Conservation (phyloP, 495 filamentous ascomycete species). For the Penicillium canariense region DNA sequence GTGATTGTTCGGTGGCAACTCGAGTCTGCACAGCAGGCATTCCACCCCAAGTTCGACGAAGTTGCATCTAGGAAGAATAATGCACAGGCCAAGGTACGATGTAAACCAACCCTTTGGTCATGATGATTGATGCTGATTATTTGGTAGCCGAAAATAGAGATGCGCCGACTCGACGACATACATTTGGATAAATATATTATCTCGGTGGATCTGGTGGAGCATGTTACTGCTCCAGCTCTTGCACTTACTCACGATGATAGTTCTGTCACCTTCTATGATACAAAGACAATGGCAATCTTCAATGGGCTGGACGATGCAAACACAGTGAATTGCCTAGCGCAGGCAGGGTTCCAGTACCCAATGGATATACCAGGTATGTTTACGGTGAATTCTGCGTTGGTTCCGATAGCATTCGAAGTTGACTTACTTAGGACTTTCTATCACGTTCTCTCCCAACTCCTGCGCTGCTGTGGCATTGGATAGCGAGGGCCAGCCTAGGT, state of each 20-base stretch:
- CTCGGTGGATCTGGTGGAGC: slow-evolving; percentile 61
- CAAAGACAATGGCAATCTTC: slow-evolving; percentile 63
- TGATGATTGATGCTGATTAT: slow-evolving; percentile 11
- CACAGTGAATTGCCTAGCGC: slow-evolving; percentile 63
- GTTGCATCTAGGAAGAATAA: slow-evolving; percentile 62
- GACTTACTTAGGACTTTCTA: slow-evolving; percentile 53
- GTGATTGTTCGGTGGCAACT: slow-evolving; percentile 78
- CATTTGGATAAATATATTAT: slow-evolving; percentile 65
- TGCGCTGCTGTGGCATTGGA: slow-evolving; percentile 64
- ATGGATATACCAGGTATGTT: slow-evolving; percentile 30
- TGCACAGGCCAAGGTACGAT: slow-evolving; percentile 39
- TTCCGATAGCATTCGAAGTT: neutral
- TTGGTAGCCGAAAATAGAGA: slow-evolving; percentile 52
- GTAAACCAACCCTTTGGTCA: neutral
- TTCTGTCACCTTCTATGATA: slow-evolving; percentile 72
- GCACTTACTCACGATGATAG: slow-evolving; percentile 73
- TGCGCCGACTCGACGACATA: slow-evolving; percentile 67
- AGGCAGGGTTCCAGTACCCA: slow-evolving; percentile 70
- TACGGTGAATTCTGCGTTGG: neutral
- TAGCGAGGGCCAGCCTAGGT: slow-evolving; percentile 61
- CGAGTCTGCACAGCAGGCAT: slow-evolving; percentile 51
- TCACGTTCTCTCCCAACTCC: slow-evolving; percentile 71
- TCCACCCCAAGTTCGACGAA: slow-evolving; percentile 75
- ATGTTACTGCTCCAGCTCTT: slow-evolving; percentile 61
- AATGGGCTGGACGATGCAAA: slow-evolving; percentile 59